Base-by-base conservation (phyloP, 2,329 filamentous ascomycete genomes). In the Aspergillus pseudoviridinutans region DNA sequence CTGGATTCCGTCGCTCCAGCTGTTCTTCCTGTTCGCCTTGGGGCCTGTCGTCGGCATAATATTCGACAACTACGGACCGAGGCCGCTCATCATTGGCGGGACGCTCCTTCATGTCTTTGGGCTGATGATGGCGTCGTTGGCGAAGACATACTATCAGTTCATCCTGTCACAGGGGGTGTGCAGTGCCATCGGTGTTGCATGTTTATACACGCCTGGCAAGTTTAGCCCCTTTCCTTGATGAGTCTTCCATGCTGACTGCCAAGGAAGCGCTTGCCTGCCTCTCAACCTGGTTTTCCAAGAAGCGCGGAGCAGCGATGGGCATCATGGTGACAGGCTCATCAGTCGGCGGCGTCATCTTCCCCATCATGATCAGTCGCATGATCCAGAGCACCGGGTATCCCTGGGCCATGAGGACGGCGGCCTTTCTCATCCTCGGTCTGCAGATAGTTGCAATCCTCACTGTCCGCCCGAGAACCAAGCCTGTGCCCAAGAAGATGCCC, bases 21-120 rank as follows among this genome's bases (percentile, higher is more conserved):
- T 58, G 14, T 61, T 59, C 51, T 56, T 63, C 41, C 54, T 63
- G 59, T 44, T 61, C 41, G 55, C 28, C 46, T 44, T 58, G 29
- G 59, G 86, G 0, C 83, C 84, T 0, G 63, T 88, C 3, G 78
- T 84, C 14, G 87, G 87, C 2, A 83, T 82, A 54, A 50, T 86
- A 0, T 87, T 80, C 62, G 87, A 89, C 64, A 81, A 77, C 53
- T 82, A 84, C 58, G 87, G 87, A 0, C 85, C 86, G 0, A 78
- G 80, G 28, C 79, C 74, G 50, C 72, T 88, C 0, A 67, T 83
- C 2, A 35, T 80, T 1, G 66, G 74, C 47, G 81, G 81, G 17
- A 77, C 76, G 7, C 74, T 83, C 58, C 65, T 83, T 57, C 80
- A 83, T 59, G 78, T 83, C 50, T 79, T 83, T 54, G 80, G 80